A percentile compares a stretch with the other conserved stretches of the same genome.
phyloP scores from a whole-genome alignment of 805 yeast species.

The Yarrowia sp. region DNA sequence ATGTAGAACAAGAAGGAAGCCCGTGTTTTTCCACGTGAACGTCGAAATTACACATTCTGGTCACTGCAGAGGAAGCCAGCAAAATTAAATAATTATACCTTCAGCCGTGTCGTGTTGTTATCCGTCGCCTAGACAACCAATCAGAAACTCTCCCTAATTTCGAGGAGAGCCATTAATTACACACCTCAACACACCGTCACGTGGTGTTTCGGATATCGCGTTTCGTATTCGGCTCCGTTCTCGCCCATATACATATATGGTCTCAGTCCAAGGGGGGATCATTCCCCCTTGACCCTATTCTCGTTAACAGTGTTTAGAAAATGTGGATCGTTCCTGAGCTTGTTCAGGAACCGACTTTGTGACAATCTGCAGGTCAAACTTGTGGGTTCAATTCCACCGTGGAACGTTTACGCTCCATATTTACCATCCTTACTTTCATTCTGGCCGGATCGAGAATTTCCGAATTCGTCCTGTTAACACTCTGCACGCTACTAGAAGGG shows the following conservation, averaged over 20 bases:
- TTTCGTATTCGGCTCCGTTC: not conserved
- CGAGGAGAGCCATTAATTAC: too few species aligned
- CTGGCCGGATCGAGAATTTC: too few species aligned
- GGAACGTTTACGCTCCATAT: not conserved
- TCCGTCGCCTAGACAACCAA: not conserved
- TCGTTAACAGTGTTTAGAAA: not conserved
- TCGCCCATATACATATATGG: not conserved
- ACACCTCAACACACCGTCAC: too few species aligned
- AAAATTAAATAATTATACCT: not conserved
- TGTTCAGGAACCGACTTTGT: not conserved
- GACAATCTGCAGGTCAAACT: too few species aligned
- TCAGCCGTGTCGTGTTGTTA: not conserved
- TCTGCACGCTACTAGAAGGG: too few species aligned
- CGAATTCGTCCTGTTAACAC: too few species aligned
- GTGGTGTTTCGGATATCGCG: too few species aligned
- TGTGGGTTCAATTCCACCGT: not conserved
- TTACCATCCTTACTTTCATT: too few species aligned
- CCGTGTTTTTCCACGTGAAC: not conserved
- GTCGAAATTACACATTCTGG: not conserved
- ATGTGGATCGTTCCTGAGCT: conserved; percentile 18
- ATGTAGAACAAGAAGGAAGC: too few species aligned
- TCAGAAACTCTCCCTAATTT: too few species aligned
- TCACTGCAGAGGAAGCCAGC: not conserved
- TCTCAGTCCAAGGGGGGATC: too few species aligned
- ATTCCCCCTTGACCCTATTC: too few species aligned